Conservation (phyloP, 257 asterid genomes). For the Solanum chilense region DNA sequence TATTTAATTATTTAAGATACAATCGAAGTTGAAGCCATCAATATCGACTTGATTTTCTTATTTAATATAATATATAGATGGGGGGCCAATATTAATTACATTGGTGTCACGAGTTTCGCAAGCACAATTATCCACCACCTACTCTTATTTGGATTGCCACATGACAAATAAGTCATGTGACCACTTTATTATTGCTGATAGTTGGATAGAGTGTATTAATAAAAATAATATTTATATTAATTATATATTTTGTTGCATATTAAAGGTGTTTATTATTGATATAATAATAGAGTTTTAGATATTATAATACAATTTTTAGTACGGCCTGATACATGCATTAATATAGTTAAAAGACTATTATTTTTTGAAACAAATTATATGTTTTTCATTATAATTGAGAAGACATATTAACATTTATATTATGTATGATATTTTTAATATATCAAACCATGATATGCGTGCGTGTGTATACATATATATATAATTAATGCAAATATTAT, state of each 20-base stretch:
- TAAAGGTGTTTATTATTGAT: no score
- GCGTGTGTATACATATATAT: no score
- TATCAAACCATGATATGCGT: fast-evolving
- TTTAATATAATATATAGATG: background rate
- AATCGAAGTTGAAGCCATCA: background rate
- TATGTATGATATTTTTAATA: fast-evolving
- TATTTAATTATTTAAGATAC: background rate
- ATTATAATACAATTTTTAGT: no score
- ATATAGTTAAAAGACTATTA: no score
- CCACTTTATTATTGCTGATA: fast-evolving
- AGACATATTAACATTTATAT: no score
- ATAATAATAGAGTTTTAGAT: fast-evolving
- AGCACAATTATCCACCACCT: background rate
- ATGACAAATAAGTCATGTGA: background rate
- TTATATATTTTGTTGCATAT: fast-evolving
- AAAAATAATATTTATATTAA: no score
- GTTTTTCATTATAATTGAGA: fast-evolving
- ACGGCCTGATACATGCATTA: fast-evolving
- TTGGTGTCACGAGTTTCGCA: background rate
- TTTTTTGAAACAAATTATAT: no score
- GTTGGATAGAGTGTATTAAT: fast-evolving
- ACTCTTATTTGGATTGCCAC: background rate
- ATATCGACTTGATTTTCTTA: background rate
- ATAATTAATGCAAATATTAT: no score
- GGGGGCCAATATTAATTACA: background rate